A percentile compares a stretch with the other conserved stretches of the same genome.
These are phyloP conservation scores for Trypanosoma melophagium DNA, from an alignment of 208 protist species.

Conservation along the genomic window DNA sequence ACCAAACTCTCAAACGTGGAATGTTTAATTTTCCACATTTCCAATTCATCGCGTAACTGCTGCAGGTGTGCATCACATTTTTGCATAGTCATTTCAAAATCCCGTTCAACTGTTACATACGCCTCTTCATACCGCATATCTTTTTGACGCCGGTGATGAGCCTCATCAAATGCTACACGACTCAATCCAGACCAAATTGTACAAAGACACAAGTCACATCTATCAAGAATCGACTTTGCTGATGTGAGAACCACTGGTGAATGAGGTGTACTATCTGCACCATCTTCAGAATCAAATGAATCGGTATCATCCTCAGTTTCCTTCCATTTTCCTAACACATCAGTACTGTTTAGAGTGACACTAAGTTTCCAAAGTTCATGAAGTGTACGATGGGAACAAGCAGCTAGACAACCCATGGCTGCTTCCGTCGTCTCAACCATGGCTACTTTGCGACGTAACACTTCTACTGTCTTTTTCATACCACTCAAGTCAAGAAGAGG, in stretches of 20 bases:
- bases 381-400: conserved; percentile 19
- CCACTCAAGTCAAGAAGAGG: neutral
- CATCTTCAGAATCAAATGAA: conserved; percentile 22
- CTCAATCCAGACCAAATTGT: conserved; percentile 28
- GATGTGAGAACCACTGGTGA: conserved; percentile 10
- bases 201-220: conserved; percentile 24
- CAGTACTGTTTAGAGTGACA: conserved; percentile 9
- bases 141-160: conserved; percentile 15
- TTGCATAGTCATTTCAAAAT: conserved; percentile 10
- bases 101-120: conserved; percentile 14
- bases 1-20: conserved; percentile 9
- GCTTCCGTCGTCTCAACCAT: conserved; percentile 19
- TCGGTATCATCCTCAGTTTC: conserved; percentile 6
- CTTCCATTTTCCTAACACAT: neutral
- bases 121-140: conserved; percentile 22
- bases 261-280: conserved; percentile 4
- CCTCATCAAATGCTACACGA: conserved; percentile 17
- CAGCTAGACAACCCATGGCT: conserved; percentile 18
- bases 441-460: neutral
- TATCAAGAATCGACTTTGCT: conserved; percentile 17
- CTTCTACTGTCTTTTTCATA: conserved; percentile 4
- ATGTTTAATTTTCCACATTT: conserved; percentile 9
- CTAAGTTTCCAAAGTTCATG: conserved; percentile 24
- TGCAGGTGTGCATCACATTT: conserved; percentile 8
- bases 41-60: conserved; percentile 14